Evolutionary conservation across 345 rosid genomes (phyloP), one percentile per base, ranked within the genome.

Genomic region (Camelina laxa): DNA sequence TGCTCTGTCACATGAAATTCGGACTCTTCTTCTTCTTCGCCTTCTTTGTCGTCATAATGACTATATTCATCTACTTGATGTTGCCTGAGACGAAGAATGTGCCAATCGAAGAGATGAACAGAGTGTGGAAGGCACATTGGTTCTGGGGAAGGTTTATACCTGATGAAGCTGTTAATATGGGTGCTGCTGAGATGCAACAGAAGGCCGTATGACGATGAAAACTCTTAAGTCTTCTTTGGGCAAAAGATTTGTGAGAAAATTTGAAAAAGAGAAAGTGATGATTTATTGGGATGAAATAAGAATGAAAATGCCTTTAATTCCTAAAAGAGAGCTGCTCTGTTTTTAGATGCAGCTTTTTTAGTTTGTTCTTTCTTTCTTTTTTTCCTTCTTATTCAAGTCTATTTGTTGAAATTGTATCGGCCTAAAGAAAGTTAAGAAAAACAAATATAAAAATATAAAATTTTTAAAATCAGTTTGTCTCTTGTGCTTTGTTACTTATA

Each of bases 1-100:
- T 85, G 85, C 87, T 88, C 14, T 88, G 93, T 56, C 80, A 78
- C 39, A 11, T 85, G 78, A 83, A 79, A 80, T 86, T 82, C 2
- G 85, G 85, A 7, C 44, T 88, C 21, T 88, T 88, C 84, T 38
- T 86, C 38, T 66, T 80, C 76, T 88, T 88, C 15, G 85, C 85
- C 3, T 5, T 9, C 7, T 88, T 65, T 15, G 86, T 86, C 19
- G n/a, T 77, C n/a, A 2, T 80, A 6, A 88, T 85, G 90, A 81
- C 74, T 12, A 16, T 67, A 12, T 85, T 85, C 58, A 81, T 88
- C 30, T 64, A 82, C 70, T 2, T 56, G 53, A 59, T 65, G 58
- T 70, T 86, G 73, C 93, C 91, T 20, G 82, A 79, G 69, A 79
- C 82, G 6, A 79, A 79, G 75, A 74, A 74, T 49, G 79, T 79